These are phyloP conservation scores for Aristolochia californica DNA, from an alignment of 164 flowering plant species.

Conservation along the genomic window DNA sequence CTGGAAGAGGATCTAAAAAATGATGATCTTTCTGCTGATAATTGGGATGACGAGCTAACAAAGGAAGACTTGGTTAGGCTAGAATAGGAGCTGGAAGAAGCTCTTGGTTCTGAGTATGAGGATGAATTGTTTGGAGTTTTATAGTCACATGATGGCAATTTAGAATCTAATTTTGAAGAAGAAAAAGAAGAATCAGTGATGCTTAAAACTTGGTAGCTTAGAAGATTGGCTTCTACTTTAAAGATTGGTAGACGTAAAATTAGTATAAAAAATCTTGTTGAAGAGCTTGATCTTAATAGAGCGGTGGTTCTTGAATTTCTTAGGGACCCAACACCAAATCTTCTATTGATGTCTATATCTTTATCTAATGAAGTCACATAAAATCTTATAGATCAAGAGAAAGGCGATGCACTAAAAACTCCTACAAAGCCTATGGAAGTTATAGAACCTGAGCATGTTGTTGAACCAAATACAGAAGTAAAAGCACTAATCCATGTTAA, in stretches of 20 bases:
- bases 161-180: background rate
- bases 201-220: constrained; percentile 84
- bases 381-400: constrained; percentile 15
- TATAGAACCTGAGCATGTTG: constrained; percentile 12
- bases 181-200: constrained; percentile 47
- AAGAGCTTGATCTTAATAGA: constrained; percentile 84
- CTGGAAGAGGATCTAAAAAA: constrained; percentile 81
- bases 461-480: constrained; percentile 21
- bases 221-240: constrained; percentile 68
- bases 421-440: constrained; percentile 12
- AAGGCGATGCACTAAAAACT: constrained; percentile 12
- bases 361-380: constrained; percentile 60
- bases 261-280: constrained; percentile 68
- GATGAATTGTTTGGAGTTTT: constrained; percentile 30
- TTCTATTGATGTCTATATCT: constrained; percentile 69
- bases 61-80: constrained; percentile 78
- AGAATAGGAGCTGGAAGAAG: constrained; percentile 58
- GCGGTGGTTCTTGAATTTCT: constrained; percentile 75
- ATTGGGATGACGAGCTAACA: constrained; percentile 53
- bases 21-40: constrained; percentile 31
- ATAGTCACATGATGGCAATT: constrained; percentile 9
- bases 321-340: constrained; percentile 81
- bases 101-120: constrained; percentile 29
- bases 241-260: constrained; percentile 84
- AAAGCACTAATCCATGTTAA: constrained; percentile 61